These are phyloP conservation scores for Silene conica DNA, from an alignment of 148 eudicot genomes.

Conservation along the genomic window DNA sequence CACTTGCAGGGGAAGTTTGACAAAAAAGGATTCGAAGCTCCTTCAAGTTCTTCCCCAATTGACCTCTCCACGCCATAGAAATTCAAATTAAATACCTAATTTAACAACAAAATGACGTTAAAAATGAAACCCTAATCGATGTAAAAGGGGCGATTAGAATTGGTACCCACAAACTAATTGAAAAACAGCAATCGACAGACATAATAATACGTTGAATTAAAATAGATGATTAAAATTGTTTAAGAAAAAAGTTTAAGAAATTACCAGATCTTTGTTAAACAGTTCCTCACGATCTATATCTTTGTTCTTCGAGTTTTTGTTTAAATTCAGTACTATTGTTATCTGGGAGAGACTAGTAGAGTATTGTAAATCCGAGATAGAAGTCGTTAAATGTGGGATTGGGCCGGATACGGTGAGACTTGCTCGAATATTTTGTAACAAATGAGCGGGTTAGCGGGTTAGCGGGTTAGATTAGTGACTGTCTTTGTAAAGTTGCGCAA, in stretches of 20 bases:
- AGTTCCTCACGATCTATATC: neutral
- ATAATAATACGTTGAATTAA: neutral
- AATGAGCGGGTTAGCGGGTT: no score
- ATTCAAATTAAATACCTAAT: conserved; percentile 17
- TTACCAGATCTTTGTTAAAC: neutral
- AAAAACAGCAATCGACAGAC: neutral
- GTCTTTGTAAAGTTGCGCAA: no score
- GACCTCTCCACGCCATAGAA: conserved; percentile 72
- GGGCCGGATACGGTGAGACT: no score
- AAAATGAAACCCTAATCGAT: neutral
- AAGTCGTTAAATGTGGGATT: no score
- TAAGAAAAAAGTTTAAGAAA: neutral
- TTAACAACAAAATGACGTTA: neutral
- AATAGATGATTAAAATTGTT: neutral
- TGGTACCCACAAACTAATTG: neutral
- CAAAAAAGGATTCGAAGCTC: conserved; percentile 84
- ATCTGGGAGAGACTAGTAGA: no score
- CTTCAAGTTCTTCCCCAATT: conserved; percentile 68
- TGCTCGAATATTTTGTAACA: no score
- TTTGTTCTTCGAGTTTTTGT: neutral
- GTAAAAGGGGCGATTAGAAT: neutral
- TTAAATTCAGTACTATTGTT: no score
- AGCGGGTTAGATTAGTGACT: no score
- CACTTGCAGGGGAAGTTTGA: conserved; percentile 74
- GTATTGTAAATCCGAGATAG: no score